These are phyloP conservation scores for Papiliotrema flavescens DNA, from an alignment of 1,284 basidiomycete species.

Conservation along the genomic window DNA sequence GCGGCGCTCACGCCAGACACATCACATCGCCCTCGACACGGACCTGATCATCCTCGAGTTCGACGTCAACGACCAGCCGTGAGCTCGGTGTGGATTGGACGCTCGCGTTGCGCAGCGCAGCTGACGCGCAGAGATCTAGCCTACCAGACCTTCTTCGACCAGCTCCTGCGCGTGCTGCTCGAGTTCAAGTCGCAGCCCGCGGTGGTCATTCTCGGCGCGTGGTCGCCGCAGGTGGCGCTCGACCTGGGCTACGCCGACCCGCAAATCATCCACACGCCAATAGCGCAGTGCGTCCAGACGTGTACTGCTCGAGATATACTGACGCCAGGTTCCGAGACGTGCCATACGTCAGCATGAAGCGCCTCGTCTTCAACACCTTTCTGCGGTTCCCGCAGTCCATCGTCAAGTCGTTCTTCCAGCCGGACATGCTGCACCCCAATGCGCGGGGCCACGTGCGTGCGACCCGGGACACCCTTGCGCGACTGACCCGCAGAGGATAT, in stretches of 20 bases:
- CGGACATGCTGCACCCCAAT: constrained; percentile 45
- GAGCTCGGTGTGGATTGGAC: no score
- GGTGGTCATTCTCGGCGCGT: constrained; percentile 45
- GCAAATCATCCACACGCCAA: constrained; percentile 44
- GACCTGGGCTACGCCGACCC: constrained; percentile 48
- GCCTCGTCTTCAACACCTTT: constrained; percentile 46
- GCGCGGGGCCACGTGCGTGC: constrained; percentile 43
- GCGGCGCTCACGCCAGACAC: constrained; percentile 23
- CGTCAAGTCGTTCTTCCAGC: constrained; percentile 37
- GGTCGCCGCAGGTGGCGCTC: constrained; percentile 43
- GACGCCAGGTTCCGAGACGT: constrained; percentile 3
- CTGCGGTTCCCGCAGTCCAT: constrained; percentile 40
- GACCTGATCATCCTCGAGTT: constrained; percentile 49
- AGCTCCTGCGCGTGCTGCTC: constrained; percentile 46
- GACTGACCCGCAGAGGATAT: constrained; percentile 27
- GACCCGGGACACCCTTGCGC: not conserved
- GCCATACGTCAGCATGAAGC: constrained; percentile 28
- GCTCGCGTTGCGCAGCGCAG: not conserved
- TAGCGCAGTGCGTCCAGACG: constrained; percentile 27
- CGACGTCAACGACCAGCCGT: constrained; percentile 49
- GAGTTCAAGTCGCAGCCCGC: constrained; percentile 45
- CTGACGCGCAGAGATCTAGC: constrained; percentile 25
- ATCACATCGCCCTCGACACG: constrained; percentile 43
- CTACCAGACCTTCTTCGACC: constrained; percentile 47
- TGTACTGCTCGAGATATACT: not conserved